These are phyloP conservation scores for Maudiozyma barnettii DNA, from an alignment of 805 yeast species.

Conservation along the genomic window DNA sequence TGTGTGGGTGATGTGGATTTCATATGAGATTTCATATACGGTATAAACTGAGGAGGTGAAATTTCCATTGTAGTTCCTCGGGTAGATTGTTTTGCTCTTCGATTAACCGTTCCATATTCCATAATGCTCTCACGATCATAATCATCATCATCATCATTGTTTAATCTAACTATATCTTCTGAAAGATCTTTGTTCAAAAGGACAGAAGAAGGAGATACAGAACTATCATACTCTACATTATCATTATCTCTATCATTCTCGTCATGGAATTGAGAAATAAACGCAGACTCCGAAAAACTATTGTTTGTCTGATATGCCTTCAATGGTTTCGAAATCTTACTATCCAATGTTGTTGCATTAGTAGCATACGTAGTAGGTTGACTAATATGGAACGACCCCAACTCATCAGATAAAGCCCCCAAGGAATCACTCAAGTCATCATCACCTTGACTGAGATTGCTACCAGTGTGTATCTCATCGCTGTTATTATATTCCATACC, in stretches of 20 bases:
- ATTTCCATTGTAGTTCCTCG: conserved; percentile 4
- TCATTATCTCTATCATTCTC: not conserved
- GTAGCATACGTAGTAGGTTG: conserved; percentile 3
- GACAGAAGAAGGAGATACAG: not conserved
- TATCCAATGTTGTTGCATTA: conserved; percentile 2
- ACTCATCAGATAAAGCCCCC: conserved; percentile 1
- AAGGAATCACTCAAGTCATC: not conserved
- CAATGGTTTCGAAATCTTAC: not conserved
- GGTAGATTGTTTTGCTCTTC: conserved; percentile 6
- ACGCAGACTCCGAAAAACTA: conserved; percentile 1
- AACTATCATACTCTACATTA: not conserved
- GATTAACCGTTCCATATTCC: conserved; percentile 7
- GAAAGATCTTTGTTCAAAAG: not conserved
- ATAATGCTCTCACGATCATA: not conserved
- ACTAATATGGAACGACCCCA: conserved; percentile 4
- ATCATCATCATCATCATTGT: not conserved
- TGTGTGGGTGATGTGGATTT: not conserved
- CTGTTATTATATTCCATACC: not conserved
- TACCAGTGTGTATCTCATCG: not conserved
- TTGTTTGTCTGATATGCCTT: conserved; percentile 2
- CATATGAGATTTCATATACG: conserved; percentile 4
- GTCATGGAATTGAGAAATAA: conserved; percentile 1
- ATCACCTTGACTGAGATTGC: not conserved
- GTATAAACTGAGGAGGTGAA: conserved; percentile 4
- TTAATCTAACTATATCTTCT: not conserved